These are phyloP conservation scores for Nitzschia palea DNA, from an alignment of 108 stramenopile genomes.

Conservation along the genomic window DNA sequence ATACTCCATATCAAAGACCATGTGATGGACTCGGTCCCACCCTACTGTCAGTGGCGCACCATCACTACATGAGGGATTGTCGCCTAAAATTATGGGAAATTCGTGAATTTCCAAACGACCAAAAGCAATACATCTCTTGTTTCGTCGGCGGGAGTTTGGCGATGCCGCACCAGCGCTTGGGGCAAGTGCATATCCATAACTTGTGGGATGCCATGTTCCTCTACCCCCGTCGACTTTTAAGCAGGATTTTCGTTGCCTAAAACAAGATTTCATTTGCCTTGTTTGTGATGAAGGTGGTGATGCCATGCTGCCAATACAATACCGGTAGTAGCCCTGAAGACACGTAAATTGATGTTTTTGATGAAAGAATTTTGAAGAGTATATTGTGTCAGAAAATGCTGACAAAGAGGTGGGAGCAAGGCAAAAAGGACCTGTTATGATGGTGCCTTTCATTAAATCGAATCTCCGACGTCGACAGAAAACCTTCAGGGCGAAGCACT, in stretches of 20 bases:
- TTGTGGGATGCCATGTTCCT: too few relatives aligned
- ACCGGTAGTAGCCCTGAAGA: too few relatives aligned
- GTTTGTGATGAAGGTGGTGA: not conserved
- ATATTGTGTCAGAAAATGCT: too few relatives aligned
- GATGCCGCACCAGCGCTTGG: too few relatives aligned
- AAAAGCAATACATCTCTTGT: constrained; percentile 14
- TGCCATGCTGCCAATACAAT: not conserved
- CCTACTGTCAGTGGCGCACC: constrained; percentile 31
- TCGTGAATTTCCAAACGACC: constrained; percentile 20
- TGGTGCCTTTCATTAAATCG: too few relatives aligned
- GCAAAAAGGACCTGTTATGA: too few relatives aligned
- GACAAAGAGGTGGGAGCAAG: too few relatives aligned
- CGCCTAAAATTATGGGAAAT: constrained; percentile 21
- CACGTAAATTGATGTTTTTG: too few relatives aligned
- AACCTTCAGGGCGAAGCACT: too few relatives aligned
- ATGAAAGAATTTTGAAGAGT: too few relatives aligned
- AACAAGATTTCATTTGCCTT: not conserved
- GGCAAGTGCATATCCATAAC: too few relatives aligned
- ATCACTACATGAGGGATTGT: constrained; percentile 25
- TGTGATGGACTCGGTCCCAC: constrained; percentile 6
- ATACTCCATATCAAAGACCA: constrained; percentile 2
- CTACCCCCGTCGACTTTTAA: not conserved
- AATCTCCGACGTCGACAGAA: too few relatives aligned
- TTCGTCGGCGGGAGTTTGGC: not conserved
- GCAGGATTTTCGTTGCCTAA: not conserved